phyloP scores from a whole-genome alignment of 108 stramenopile genomes.

The Stephanodiscus minutulus region DNA sequence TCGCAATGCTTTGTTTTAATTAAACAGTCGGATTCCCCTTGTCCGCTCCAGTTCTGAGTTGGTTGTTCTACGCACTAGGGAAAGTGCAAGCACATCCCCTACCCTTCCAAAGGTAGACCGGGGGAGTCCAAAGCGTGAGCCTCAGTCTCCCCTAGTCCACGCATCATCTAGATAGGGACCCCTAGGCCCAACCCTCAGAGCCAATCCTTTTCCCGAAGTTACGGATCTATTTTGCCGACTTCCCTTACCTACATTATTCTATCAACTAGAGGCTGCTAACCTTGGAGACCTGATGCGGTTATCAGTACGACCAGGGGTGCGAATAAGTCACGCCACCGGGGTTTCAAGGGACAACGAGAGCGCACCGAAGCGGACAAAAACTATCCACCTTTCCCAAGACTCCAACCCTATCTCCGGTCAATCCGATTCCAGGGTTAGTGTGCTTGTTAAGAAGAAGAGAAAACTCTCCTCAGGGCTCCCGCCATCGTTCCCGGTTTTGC shows the following conservation, averaged over 20 bases:
- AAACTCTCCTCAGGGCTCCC: slow-evolving; percentile 90
- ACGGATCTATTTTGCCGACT: slow-evolving; percentile 87
- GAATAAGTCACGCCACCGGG: slow-evolving; percentile 86
- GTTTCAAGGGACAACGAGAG: slow-evolving; percentile 92
- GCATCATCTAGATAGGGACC: slow-evolving; percentile 62
- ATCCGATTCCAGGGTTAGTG: slow-evolving; percentile 89
- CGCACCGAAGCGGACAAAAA: slow-evolving; percentile 87
- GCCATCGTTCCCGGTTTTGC: slow-evolving; percentile 87
- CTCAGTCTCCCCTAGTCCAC: slow-evolving; percentile 74
- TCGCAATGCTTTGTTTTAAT: slow-evolving; percentile 91
- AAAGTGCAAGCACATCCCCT: slow-evolving; percentile 49
- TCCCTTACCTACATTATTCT: slow-evolving; percentile 95
- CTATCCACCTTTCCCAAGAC: slow-evolving; percentile 84
- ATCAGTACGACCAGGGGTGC: slow-evolving; percentile 91
- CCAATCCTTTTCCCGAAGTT: slow-evolving; percentile 91
- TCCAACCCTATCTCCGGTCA: slow-evolving; percentile 87
- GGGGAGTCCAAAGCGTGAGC: slow-evolving; percentile 64
- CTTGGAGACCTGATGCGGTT: slow-evolving; percentile 98
- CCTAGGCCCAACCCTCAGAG: slow-evolving; percentile 85
- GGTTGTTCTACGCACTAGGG: slow-evolving; percentile 77
- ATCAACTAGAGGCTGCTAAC: slow-evolving; percentile 80
- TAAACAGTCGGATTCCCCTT: slow-evolving; percentile 91
- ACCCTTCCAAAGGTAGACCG: slow-evolving; percentile 58
- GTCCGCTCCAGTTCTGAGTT: slow-evolving; percentile 88
- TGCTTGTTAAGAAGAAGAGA: slow-evolving; percentile 93